phyloP scores from a whole-genome alignment of 805 yeast genomes.

The Metahyphopichia silvanorum region DNA sequence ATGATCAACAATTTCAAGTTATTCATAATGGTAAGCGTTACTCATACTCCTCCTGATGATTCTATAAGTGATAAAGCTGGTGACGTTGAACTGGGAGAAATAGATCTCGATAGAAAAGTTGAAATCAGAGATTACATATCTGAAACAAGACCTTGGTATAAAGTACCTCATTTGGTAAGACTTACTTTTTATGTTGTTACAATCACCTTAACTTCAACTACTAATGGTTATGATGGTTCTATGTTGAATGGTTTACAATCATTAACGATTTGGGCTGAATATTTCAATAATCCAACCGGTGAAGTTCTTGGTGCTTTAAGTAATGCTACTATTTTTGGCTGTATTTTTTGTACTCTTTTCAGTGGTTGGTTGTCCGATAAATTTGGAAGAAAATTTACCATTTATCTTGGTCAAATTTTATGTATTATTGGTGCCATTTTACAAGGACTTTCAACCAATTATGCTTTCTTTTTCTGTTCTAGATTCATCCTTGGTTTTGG shows the following conservation, averaged over 20 bases:
- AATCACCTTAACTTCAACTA: slow-evolving; percentile 45
- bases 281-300: slow-evolving; percentile 38
- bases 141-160: slow-evolving; percentile 25
- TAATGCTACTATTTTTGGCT: slow-evolving; percentile 44
- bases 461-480: slow-evolving; percentile 37
- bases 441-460: slow-evolving; percentile 34
- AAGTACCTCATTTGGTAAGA: slow-evolving; percentile 33
- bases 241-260: slow-evolving; percentile 52
- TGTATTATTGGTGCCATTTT: slow-evolving; percentile 32
- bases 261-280: slow-evolving; percentile 36
- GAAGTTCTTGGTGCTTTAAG: slow-evolving; percentile 38
- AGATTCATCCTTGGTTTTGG: slow-evolving; percentile 52
- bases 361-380: slow-evolving; percentile 31
- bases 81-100: not conserved
- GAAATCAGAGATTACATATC: slow-evolving; percentile 13
- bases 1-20: too few species aligned
- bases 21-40: too few species aligned
- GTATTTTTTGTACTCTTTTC: slow-evolving; percentile 23
- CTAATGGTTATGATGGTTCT: slow-evolving; percentile 47
- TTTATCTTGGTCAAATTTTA: slow-evolving; percentile 21
- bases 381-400: slow-evolving; percentile 36
- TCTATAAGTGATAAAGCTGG: slow-evolving; percentile 4
- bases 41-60: too few species aligned
- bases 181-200: slow-evolving; percentile 38
- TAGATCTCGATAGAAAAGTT: slow-evolving; percentile 6